Percentiles rank a stretch among this genome's conserved stretches.
phyloP scores from a whole-genome alignment of 495 filamentous ascomycete species.

The Penicillium flavigenum region DNA sequence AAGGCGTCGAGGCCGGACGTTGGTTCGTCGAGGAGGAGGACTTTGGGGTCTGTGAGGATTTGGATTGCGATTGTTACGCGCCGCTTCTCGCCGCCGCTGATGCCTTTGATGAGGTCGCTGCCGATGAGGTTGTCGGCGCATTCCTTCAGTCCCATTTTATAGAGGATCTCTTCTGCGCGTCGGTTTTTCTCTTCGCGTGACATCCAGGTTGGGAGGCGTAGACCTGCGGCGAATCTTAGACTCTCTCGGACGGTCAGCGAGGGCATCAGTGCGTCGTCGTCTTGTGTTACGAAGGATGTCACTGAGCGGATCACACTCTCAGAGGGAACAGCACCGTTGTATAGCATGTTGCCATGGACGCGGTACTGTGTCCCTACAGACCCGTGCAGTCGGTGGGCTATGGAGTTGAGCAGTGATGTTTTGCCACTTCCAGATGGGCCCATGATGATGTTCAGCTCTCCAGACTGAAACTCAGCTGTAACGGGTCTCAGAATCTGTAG shows the following conservation, averaged over 20 bases:
- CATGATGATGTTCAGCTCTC: conserved; percentile 72
- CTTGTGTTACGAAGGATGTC: conserved; percentile 73
- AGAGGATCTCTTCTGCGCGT: conserved; percentile 66
- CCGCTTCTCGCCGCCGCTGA: conserved; percentile 75
- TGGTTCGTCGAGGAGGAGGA: conserved; percentile 71
- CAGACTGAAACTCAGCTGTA: conserved; percentile 59
- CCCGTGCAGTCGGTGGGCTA: conserved; percentile 61
- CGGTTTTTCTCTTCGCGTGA: conserved; percentile 59
- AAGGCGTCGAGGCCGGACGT: conserved; percentile 76
- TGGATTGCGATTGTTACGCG: conserved; percentile 74
- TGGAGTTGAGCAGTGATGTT: conserved; percentile 66
- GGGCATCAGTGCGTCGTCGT: conserved; percentile 70
- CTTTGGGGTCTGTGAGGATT: conserved; percentile 67
- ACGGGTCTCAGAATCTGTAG: conserved; percentile 64
- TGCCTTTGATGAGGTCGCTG: conserved; percentile 68
- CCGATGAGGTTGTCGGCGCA: conserved; percentile 74
- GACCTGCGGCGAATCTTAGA: conserved; percentile 62
- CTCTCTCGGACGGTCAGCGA: conserved; percentile 76
- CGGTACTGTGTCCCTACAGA: conserved; percentile 55
- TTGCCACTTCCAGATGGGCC: conserved; percentile 75
- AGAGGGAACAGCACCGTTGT: conserved; percentile 66
- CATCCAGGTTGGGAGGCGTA: conserved; percentile 68
- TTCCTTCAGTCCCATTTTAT: conserved; percentile 74
- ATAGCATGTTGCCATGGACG: conserved; percentile 57
- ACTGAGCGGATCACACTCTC: conserved; percentile 64